Evolutionary conservation across 768 basidiomycete genomes (phyloP).

Genomic region (Cubamyces sp.): DNA sequence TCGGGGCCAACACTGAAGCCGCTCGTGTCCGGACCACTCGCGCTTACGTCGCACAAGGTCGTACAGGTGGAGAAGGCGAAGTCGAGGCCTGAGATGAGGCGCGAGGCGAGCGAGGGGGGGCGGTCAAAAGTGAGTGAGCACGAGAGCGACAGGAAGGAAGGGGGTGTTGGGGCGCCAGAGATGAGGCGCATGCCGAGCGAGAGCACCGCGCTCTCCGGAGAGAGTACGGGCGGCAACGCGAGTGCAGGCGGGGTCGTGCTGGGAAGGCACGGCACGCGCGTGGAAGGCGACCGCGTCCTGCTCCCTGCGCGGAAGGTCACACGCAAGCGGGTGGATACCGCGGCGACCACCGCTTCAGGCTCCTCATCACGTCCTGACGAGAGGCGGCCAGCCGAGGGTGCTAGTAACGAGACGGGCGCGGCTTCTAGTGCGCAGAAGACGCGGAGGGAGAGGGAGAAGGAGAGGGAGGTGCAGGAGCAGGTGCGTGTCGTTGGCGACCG

Average conservation of each 20-base stretch:
- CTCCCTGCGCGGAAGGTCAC: slow-evolving; percentile 22
- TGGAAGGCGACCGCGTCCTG: slow-evolving; percentile 20
- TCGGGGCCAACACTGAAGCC: slow-evolving; percentile 13
- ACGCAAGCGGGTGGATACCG: slow-evolving; percentile 2
- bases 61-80: neutral
- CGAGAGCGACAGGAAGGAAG: neutral
- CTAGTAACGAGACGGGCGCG: neutral
- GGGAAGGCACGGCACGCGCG: slow-evolving; percentile 12
- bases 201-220: slow-evolving; percentile 4
- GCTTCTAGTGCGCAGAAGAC: neutral
- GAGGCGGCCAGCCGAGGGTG: neutral
- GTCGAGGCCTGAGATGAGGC: neutral
- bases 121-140: neutral
- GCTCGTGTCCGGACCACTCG: slow-evolving; percentile 33
- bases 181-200: slow-evolving; percentile 14
- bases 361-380: too few species aligned
- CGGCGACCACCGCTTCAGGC: neutral
- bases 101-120: neutral
- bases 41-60: slow-evolving; percentile 23
- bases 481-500: slow-evolving; percentile 18
- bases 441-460: neutral
- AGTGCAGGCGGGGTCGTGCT: neutral
- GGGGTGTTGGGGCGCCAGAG: slow-evolving; percentile 2
- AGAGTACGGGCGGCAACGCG: neutral
- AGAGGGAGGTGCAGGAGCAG: too few species aligned